These are phyloP conservation scores for Pyrenophora seminiperda DNA, from an alignment of 2,329 filamentous ascomycete genomes.

Conservation along the genomic window DNA sequence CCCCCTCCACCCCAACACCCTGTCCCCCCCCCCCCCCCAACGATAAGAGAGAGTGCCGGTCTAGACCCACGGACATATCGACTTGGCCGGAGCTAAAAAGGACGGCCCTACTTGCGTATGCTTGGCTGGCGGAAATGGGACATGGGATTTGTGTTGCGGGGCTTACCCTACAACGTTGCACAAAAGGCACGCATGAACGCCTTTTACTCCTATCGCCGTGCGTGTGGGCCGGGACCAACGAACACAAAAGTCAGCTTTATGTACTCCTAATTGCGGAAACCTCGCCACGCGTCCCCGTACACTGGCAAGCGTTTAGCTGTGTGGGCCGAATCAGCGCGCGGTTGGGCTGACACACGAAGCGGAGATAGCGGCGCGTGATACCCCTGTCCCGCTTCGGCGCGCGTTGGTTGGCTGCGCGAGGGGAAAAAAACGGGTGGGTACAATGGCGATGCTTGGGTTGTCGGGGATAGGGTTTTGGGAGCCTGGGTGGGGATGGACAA, in stretches of 20 bases:
- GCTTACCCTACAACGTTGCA: slow-evolving; percentile 15
- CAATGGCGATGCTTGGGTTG: slow-evolving; percentile 19
- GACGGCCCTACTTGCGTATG: slow-evolving; percentile 7
- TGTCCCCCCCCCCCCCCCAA: slow-evolving; percentile 18
- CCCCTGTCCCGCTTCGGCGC: slow-evolving; percentile 3
- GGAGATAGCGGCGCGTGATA: slow-evolving; percentile 17
- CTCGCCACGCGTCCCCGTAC: slow-evolving; percentile 37
- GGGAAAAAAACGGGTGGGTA: slow-evolving; percentile 4
- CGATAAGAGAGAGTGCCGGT: slow-evolving; percentile 16
- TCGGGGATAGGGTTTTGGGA: slow-evolving; percentile 31
- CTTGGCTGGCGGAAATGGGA: slow-evolving; percentile 28
- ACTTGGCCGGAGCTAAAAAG: slow-evolving; percentile 10
- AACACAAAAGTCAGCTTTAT: slow-evolving; percentile 18
- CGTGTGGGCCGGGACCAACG: too few species aligned
- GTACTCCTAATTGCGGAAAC: slow-evolving; percentile 17
- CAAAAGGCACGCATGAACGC: slow-evolving; percentile 19
- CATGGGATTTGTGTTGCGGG: slow-evolving; percentile 9
- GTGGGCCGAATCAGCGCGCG: slow-evolving; percentile 29
- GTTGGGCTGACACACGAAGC: slow-evolving; percentile 12
- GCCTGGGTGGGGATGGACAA: slow-evolving; percentile 24
- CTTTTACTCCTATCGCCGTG: slow-evolving; percentile 28
- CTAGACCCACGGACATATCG: slow-evolving; percentile 28
- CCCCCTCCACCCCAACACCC: slow-evolving; percentile 18
- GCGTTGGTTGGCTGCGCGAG: slow-evolving; percentile 8
- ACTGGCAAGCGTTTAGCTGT: too few species aligned